Base-by-base conservation (phyloP, 2,329 filamentous ascomycete genomes). In the Curvularia sp. region DNA sequence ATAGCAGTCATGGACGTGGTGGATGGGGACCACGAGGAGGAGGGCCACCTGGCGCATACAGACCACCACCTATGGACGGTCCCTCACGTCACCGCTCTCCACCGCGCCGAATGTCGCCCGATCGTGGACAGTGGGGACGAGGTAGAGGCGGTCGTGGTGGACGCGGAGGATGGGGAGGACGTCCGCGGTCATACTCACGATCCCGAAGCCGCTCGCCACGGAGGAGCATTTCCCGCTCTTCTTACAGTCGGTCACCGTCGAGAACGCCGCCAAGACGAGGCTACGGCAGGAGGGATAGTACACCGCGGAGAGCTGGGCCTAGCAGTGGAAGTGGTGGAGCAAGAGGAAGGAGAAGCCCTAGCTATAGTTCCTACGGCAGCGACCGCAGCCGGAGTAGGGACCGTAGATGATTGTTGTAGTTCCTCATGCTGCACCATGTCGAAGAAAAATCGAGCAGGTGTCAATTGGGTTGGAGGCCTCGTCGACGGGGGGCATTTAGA, bases 311-410 rank as follows among this genome's bases (percentile, higher is more conserved):
- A 56, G 57, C 54, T 35, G 57, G 58, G 49, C 68, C 65, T 7
- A 64, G 58, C 13, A 55, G 64, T 22, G 67, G 68, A 39, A 60
- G 70, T 24, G 63, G 67, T 55, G 67, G 67, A 28, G 69, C 67
- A 51, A 77, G 56, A 26, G 58, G 51, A 61, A 80, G 85, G 61
- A 81, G 86, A 63, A 87, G 85, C 66, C 84, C 84, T 4, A 89
- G 86, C 67, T 88, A 88, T 67, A 85, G 83, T 66, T 87, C 85
- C 63, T 87, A 87, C 66, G 86, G 84, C 67, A 87, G 85, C 69
- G 71, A 82, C 68, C 82, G 82, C 63, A 83, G 81, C 53, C 69
- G 78, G 54, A 83, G 79, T 60, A 72, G 80, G 52, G 65, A 67
- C 28, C 65, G 64, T 9, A 67, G 65, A 53, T 70, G 57, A 58